phyloP scores from a whole-genome alignment of 2,329 filamentous ascomycete species.

The Exophiala mesophila region DNA sequence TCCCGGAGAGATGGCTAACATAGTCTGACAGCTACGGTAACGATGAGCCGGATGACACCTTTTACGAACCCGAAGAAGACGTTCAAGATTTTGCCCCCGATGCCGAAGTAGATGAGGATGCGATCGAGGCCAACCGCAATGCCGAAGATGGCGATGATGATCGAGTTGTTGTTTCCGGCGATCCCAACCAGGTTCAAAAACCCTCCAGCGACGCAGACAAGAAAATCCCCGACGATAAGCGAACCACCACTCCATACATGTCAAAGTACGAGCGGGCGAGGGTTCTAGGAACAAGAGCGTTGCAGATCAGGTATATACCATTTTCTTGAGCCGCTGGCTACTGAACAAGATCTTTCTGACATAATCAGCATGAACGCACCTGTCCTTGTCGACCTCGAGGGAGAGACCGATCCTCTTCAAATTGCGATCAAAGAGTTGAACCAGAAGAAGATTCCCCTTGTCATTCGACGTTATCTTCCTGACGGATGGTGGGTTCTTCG shows the following conservation, averaged over 20 bases:
- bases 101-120: slow-evolving; percentile 41
- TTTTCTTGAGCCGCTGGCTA: too few species aligned
- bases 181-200: slow-evolving; percentile 44
- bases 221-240: slow-evolving; percentile 82
- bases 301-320: slow-evolving; percentile 76
- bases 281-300: slow-evolving; percentile 83
- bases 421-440: slow-evolving; percentile 96
- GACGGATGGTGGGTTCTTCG: slow-evolving; percentile 75
- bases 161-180: slow-evolving; percentile 42
- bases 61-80: slow-evolving; percentile 56
- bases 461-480: slow-evolving; percentile 90
- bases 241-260: slow-evolving; percentile 96
- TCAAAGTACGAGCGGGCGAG: slow-evolving; percentile 97
- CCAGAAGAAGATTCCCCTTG: slow-evolving; percentile 97
- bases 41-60: slow-evolving; percentile 30
- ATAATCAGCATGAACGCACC: slow-evolving; percentile 84
- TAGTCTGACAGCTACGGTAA: slow-evolving; percentile 21
- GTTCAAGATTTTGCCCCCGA: slow-evolving; percentile 55
- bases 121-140: slow-evolving; percentile 51
- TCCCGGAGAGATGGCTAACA: too few species aligned
- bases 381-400: slow-evolving; percentile 91
- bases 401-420: slow-evolving; percentile 94
- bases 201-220: slow-evolving; percentile 63
- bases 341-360: slow-evolving; percentile 23
- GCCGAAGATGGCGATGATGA: slow-evolving; percentile 49